phyloP scores from a whole-genome alignment of 78 protist species.

The Pelomyxa schiedti region DNA sequence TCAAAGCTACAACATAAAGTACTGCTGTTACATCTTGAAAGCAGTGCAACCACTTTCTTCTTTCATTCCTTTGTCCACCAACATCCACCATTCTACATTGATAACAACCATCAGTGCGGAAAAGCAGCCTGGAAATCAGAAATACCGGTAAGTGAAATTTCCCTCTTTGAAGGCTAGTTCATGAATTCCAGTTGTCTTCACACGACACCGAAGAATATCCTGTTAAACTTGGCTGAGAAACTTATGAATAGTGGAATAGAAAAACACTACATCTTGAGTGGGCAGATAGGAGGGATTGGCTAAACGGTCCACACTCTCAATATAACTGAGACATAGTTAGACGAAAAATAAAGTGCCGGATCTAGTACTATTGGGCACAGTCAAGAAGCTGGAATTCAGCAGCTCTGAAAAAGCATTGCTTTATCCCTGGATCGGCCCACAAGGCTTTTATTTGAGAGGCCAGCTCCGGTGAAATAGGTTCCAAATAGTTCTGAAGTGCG shows the following conservation, averaged over 20 bases:
- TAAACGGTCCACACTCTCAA: too few species aligned
- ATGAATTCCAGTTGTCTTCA: constrained; percentile 84
- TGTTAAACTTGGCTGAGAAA: constrained; percentile 47
- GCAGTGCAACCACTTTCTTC: constrained; percentile 93
- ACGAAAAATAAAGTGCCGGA: neutral
- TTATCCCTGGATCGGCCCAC: constrained; percentile 76
- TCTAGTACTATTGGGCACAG: constrained; percentile 62
- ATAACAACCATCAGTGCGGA: too few species aligned
- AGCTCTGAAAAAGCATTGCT: constrained; percentile 33
- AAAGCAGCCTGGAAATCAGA: too few species aligned
- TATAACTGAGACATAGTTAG: too few species aligned
- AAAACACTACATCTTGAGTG: too few species aligned
- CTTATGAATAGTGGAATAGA: too few species aligned
- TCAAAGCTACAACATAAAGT: constrained; percentile 71
- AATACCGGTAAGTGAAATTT: constrained; percentile 10
- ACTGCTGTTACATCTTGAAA: constrained; percentile 91
- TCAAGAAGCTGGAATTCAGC: constrained; percentile 81
- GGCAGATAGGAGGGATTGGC: constrained; percentile 37
- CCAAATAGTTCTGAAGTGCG: too few species aligned
- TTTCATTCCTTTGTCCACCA: constrained; percentile 88
- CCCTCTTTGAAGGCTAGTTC: constrained; percentile 56
- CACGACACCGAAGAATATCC: constrained; percentile 83
- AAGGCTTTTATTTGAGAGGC: constrained; percentile 27
- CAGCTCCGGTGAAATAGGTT: constrained; percentile 25
- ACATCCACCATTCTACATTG: constrained; percentile 75